These are phyloP conservation scores for Botrytis byssoidea DNA, from an alignment of 2,329 filamentous ascomycete genomes.

Conservation along the genomic window DNA sequence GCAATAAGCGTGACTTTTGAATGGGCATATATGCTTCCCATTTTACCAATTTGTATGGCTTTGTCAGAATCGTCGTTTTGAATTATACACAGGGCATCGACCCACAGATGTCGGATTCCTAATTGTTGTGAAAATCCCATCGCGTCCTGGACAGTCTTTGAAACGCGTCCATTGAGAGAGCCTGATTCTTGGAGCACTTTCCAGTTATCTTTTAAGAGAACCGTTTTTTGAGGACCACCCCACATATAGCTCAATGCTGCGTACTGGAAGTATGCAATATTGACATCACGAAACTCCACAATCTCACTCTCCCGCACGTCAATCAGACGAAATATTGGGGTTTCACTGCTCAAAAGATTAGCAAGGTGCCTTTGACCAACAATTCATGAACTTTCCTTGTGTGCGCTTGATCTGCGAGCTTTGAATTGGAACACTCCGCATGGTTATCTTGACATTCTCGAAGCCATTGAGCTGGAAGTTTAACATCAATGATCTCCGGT, in stretches of 20 bases:
- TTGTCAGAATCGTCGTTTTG: conserved; percentile 23
- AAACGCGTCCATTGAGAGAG: neutral
- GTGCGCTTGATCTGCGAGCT: neutral
- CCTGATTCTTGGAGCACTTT: neutral
- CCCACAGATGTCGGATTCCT: conserved; percentile 23
- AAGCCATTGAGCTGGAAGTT: neutral
- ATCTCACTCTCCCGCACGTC: conserved; percentile 17
- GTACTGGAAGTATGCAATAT: conserved; percentile 21
- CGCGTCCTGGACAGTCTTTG: conserved; percentile 23
- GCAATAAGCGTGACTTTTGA: conserved; percentile 22
- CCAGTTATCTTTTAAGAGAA: neutral
- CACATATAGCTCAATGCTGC: conserved; percentile 26
- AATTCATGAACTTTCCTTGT: neutral
- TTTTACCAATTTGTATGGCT: conserved; percentile 17
- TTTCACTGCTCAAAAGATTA: neutral
- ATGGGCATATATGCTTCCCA: conserved; percentile 22
- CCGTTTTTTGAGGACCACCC: conserved; percentile 18
- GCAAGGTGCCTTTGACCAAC: neutral
- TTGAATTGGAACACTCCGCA: neutral
- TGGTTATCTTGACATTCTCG: neutral
- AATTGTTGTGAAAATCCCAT: conserved; percentile 21
- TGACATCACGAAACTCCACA: conserved; percentile 11
- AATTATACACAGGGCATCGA: conserved; percentile 28
- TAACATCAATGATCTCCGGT: neutral
- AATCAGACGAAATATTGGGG: conserved; percentile 2